Evolutionary conservation across 2,329 filamentous ascomycete species (phyloP).

Genomic region (Aureobasidium sp.): DNA sequence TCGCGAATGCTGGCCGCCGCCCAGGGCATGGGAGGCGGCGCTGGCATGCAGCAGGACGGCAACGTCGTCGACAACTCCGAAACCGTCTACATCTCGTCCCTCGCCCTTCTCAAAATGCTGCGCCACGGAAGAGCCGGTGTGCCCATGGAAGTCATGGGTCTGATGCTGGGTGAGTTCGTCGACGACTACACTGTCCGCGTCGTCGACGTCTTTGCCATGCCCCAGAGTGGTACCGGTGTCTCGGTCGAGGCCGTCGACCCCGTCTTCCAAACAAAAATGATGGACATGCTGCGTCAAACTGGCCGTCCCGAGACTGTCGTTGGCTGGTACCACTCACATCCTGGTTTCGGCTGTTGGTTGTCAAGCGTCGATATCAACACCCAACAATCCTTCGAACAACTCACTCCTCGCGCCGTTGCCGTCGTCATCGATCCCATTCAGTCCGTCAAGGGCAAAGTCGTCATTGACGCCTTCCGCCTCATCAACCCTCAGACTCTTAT

Average conservation of each 20-base stretch:
- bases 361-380: conserved; percentile 99
- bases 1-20: conserved; percentile 78
- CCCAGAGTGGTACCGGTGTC: conserved; percentile 94
- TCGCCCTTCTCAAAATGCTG: conserved; percentile 97
- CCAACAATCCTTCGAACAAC: conserved; percentile 98
- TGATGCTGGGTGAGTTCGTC: conserved; percentile 98
- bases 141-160: conserved; percentile 99
- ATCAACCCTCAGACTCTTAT: conserved; percentile 98
- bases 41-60: conserved; percentile 61
- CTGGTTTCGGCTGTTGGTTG: conserved; percentile 97
- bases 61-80: conserved; percentile 98
- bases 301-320: conserved; percentile 95
- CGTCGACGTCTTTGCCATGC: conserved; percentile 98
- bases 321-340: conserved; percentile 99
- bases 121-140: conserved; percentile 95
- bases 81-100: conserved; percentile 97
- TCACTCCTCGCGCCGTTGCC: conserved; percentile 91
- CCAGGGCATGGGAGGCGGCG: conserved; percentile 55
- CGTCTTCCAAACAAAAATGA: conserved; percentile 99
- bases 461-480: conserved; percentile 96
- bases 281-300: conserved; percentile 98
- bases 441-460: conserved; percentile 98
- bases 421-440: conserved; percentile 98
- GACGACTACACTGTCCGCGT: conserved; percentile 98
- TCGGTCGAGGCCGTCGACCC: conserved; percentile 97